phyloP scores from a whole-genome alignment of 2,329 filamentous ascomycete genomes.

The Boeremia lycopersici region DNA sequence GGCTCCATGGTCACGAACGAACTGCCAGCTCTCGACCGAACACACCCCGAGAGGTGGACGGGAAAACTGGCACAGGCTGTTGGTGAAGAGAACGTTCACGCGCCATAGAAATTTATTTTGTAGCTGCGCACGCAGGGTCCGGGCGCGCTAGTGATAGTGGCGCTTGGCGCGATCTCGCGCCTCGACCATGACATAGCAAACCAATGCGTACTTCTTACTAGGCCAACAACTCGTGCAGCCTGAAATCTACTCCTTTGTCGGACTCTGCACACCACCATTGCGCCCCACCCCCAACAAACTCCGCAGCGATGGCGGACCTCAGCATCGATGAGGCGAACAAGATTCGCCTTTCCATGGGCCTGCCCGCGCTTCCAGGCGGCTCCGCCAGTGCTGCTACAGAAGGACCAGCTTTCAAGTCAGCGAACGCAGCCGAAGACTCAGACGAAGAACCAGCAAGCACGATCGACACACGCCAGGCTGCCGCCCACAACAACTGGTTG shows the following conservation, averaged over 20 bases:
- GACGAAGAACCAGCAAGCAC: conserved; percentile 80
- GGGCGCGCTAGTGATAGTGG: conserved; percentile 22
- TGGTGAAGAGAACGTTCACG: conserved; percentile 50
- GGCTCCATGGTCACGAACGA: conserved; percentile 78
- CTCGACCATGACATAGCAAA: background rate
- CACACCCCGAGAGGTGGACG: conserved; percentile 60
- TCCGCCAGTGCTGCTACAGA: conserved; percentile 60
- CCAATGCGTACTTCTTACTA: background rate
- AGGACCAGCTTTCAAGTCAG: conserved; percentile 63
- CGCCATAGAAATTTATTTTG: conserved; percentile 39
- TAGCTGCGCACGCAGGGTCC: conserved; percentile 21
- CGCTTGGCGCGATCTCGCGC: conserved; percentile 22
- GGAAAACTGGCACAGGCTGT: conserved; percentile 88
- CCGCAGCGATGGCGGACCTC: conserved; percentile 38
- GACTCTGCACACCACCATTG: background rate
- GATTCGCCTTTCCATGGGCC: conserved; percentile 84
- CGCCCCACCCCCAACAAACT: background rate
- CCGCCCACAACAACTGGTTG: conserved; percentile 76
- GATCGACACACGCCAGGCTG: conserved; percentile 77
- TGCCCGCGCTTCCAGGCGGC: conserved; percentile 87
- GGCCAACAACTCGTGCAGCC: background rate
- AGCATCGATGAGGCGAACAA: conserved; percentile 90
- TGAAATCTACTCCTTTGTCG: background rate
- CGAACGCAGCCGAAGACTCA: conserved; percentile 55
- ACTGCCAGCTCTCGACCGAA: conserved; percentile 83